Evolutionary conservation across 129 eudicot genomes (phyloP).

Genomic region (Chrysanthemum makinoi): DNA sequence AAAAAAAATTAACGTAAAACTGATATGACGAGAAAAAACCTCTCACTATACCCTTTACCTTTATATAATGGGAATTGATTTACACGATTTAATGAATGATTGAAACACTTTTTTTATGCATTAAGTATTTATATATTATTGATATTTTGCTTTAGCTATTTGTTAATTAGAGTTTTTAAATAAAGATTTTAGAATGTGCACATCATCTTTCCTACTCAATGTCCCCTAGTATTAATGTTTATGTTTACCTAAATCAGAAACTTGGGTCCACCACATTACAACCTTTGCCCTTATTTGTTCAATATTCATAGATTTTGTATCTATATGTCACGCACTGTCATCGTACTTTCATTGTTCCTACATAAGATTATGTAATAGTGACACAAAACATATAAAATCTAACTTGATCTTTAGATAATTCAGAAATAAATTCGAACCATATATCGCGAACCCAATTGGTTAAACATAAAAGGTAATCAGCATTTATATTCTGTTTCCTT

Average conservation of each 20-base stretch:
- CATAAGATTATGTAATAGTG: not conserved
- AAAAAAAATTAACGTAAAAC: too few species aligned
- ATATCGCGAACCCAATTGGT: not conserved
- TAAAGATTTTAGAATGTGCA: too few species aligned
- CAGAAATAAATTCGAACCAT: not conserved
- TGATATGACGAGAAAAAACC: too few species aligned
- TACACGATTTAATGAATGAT: too few species aligned
- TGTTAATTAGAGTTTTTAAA: too few species aligned
- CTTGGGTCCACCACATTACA: not conserved
- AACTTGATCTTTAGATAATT: not conserved
- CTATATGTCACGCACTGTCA: not conserved
- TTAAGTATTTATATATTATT: too few species aligned
- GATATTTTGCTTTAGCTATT: too few species aligned
- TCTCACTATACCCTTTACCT: too few species aligned
- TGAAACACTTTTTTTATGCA: too few species aligned
- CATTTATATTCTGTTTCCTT: not conserved
- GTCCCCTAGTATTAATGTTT: too few species aligned
- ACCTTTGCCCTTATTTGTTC: not conserved
- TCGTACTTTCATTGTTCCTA: not conserved
- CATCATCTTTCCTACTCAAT: too few species aligned
- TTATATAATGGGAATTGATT: too few species aligned
- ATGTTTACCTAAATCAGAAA: not conserved
- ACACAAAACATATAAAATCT: not conserved
- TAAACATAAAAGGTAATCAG: slow-evolving; percentile 4
- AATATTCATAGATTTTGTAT: not conserved